phyloP scores from a whole-genome alignment of 805 yeast species.

The Spathaspora sp. region DNA sequence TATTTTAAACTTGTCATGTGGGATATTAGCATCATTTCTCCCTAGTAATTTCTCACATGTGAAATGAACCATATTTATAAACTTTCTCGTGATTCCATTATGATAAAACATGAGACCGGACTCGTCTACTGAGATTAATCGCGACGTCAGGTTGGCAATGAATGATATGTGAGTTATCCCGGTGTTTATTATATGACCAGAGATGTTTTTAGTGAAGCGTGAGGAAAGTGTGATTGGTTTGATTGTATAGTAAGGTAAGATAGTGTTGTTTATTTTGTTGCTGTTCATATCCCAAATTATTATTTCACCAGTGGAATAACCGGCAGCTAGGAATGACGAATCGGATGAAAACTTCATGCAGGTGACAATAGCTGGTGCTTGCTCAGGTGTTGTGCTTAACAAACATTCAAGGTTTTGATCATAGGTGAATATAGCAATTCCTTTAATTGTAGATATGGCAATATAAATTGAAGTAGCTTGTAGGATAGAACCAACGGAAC shows the following conservation, averaged over 20 bases:
- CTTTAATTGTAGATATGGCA: conserved; percentile 69
- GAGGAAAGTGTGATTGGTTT: conserved; percentile 21
- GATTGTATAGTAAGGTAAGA: conserved; percentile 46
- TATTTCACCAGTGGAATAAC: conserved; percentile 62
- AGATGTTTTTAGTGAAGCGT: conserved; percentile 18
- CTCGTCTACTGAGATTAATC: conserved; percentile 28
- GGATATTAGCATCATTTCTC: conserved; percentile 21
- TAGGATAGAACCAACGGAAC: conserved; percentile 15
- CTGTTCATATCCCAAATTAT: conserved; percentile 57
- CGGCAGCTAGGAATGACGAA: conserved; percentile 65
- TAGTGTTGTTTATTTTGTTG: conserved; percentile 23
- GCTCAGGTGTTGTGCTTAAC: conserved; percentile 18
- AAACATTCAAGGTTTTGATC: conserved; percentile 54
- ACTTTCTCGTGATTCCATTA: conserved; percentile 49
- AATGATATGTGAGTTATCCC: conserved; percentile 24
- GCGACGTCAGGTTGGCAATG: conserved; percentile 23
- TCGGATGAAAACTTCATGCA: conserved; percentile 60
- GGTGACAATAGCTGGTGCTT: neutral
- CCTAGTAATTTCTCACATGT: conserved; percentile 54
- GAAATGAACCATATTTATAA: conserved; percentile 45
- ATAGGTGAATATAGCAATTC: conserved; percentile 64
- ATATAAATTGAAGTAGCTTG: conserved; percentile 31
- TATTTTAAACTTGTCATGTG: conserved; percentile 12
- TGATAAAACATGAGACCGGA: conserved; percentile 56
- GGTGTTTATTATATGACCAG: conserved; percentile 26